phyloP scores from a whole-genome alignment of 1,284 basidiomycete species.

The Papiliotrema nemorosa region DNA sequence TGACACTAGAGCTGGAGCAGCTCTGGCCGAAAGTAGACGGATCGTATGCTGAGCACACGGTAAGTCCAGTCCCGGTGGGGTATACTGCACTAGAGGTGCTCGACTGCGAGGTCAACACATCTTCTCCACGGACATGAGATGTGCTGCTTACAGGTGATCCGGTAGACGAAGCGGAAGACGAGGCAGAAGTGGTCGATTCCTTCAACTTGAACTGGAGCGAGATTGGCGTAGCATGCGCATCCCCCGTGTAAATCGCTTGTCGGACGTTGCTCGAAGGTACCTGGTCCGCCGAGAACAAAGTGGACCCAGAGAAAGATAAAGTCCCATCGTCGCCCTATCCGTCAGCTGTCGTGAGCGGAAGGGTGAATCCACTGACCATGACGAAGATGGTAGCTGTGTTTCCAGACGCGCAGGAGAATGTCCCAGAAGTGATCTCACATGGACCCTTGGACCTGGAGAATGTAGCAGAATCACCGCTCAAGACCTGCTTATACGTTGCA shows the following conservation, averaged over 20 bases:
- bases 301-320: not conserved
- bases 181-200: not conserved
- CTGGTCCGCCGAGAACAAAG: not conserved
- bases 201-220: not conserved
- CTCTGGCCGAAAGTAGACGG: not conserved
- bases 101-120: too few relatives aligned
- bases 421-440: not conserved
- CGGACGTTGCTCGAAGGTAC: not conserved
- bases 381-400: not conserved
- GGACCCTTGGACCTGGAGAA: not conserved
- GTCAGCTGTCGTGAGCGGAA: not conserved
- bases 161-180: not conserved
- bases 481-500: not conserved
- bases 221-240: not conserved
- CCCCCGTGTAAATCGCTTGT: not conserved
- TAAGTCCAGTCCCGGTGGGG: not conserved
- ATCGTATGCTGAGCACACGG: not conserved
- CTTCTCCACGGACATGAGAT: too few relatives aligned
- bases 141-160: not conserved
- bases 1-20: not conserved
- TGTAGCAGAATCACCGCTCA: not conserved
- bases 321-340: not conserved
- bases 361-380: not conserved
- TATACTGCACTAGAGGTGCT: not conserved
- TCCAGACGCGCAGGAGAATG: not conserved